Base-by-base conservation (phyloP, 371 early-diverging fungal species). In the Apophysomyces trapeziformis region DNA sequence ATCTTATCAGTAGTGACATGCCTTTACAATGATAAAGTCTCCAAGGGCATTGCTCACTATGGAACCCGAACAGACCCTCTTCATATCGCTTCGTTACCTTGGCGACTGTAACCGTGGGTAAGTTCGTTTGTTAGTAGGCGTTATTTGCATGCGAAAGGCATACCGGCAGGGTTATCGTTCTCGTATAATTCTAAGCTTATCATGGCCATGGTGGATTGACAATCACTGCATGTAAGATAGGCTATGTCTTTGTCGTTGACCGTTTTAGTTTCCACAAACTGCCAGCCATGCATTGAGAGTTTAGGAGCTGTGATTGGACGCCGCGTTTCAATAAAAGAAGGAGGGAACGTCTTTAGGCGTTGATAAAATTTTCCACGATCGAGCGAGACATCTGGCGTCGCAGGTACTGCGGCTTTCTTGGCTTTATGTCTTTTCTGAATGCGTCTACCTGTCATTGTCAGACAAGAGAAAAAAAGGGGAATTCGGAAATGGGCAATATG, bases 371-470 rank as follows among this genome's bases (percentile, higher is more conserved):
- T 50, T 8, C 21, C 54, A 21, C 54, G 54, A 50, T 50, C 54
- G 21, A 50, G 21, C 11, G 21, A 4, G 6, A 50, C 9, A 7
- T 50, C 54, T 21, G 54, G 16, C 4, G 9, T 26, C 11, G 21
- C 7, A 50, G n/a, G 54, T n/a, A 50, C 11, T 21, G 21, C 54
- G 2, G 54, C 9, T 11, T 50, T 50, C 2, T 21, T 21, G 54
- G 54, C 54, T 50, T 50, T 50, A 16, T 50, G 54, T 5, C 54
- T 16, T 50, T 50, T 50, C 54, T 50, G 54, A 21, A 50, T 50
- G 21, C 54, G 54, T 50, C 54, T 50, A 50, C 21, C 8, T 21
- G 8, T 18, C 18, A 47, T 47, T 47, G 18, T 47, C 13, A 47
- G 18, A 21, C 21, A 21, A 7, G 21, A n/a, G 13, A 45, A 45